Base-by-base conservation (phyloP, 139 green algal genomes). In the Closterium sp. region DNA sequence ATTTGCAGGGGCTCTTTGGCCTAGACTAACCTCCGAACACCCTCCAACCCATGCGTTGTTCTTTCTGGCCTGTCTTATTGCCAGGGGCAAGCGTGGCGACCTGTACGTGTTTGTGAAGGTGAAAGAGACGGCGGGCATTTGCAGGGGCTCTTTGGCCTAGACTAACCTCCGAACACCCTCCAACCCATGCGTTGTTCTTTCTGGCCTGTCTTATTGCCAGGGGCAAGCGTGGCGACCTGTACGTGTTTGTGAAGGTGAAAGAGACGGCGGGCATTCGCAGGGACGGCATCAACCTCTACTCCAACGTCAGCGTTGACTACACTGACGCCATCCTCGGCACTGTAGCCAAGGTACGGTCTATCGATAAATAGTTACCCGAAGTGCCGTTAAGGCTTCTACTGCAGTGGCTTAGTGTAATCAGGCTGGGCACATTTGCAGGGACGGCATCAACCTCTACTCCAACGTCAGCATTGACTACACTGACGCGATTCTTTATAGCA, bases 311-410 rank as follows among this genome's bases (percentile, higher is more conserved):
- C 90, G 94, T 98, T 87, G 93, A 93, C 12, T 98, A 96, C 89
- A 94, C 97, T 83, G 97, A 99, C 66, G 98, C 98, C 31, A 99
- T 99, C 91, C 95, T 99, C 33, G 98, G 98, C 30, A 97, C 96
- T 8, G 96, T 96, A 0, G 95, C 96, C 19, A 96, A 97, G 94
- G 89, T 90, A n/a, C 0, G 88, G 25, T 66, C 31, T 38, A 81
- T 34, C 9, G 30, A n/a, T 83, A 19, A 88, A 64, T 31, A 36
- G 12, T 36, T 19, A 10, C 32, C 84, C 32, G 12, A 16, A 19
- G 12, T 16, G 12, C 32, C 33, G 16, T 35, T 10, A 10, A 88
- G 32, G 16, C 84, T 64, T 88, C 12, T 88, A 31, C 84, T 36
- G 19, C 32, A 88, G 19, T 36, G 32, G 84, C 76, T 28, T 30